Conservation (phyloP, 192 early-diverging fungal genomes). For the Backusella mclennaniae region DNA sequence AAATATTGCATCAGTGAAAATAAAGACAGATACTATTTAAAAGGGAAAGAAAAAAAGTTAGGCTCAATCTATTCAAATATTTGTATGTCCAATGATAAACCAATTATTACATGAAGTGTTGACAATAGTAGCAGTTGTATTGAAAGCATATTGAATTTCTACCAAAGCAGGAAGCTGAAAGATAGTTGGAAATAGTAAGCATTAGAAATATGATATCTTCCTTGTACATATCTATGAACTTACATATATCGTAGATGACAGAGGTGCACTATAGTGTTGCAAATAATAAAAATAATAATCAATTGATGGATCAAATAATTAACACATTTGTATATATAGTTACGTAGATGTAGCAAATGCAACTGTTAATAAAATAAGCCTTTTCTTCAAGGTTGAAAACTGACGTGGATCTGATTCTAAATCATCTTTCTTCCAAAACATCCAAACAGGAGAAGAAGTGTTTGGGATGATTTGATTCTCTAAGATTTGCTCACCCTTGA, state of each 20-base stretch:
- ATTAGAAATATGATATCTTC: background rate
- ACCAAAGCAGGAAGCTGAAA: conserved; percentile 28
- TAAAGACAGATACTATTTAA: conserved; percentile 24
- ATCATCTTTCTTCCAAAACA: background rate
- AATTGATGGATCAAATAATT: background rate
- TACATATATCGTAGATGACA: conserved; percentile 28
- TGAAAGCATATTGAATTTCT: conserved; percentile 20
- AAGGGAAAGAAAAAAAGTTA: background rate
- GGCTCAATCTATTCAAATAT: background rate
- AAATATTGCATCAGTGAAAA: conserved; percentile 28
- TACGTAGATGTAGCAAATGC: conserved; percentile 6
- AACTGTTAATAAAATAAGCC: conserved; percentile 5
- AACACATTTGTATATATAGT: background rate
- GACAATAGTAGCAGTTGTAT: conserved; percentile 24
- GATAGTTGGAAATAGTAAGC: background rate
- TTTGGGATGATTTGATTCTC: background rate
- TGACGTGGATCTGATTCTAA: background rate
- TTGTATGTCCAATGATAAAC: background rate
- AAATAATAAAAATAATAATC: background rate
- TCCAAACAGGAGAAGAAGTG: background rate
- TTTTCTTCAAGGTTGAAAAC: conserved; percentile 10
- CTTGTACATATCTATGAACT: background rate
- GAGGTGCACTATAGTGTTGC: conserved; percentile 7
- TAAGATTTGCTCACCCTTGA: background rate
- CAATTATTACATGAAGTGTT: conserved; percentile 28